Evolutionary conservation across 139 green algal genomes (phyloP).

Genomic region (Choricystis sp.): DNA sequence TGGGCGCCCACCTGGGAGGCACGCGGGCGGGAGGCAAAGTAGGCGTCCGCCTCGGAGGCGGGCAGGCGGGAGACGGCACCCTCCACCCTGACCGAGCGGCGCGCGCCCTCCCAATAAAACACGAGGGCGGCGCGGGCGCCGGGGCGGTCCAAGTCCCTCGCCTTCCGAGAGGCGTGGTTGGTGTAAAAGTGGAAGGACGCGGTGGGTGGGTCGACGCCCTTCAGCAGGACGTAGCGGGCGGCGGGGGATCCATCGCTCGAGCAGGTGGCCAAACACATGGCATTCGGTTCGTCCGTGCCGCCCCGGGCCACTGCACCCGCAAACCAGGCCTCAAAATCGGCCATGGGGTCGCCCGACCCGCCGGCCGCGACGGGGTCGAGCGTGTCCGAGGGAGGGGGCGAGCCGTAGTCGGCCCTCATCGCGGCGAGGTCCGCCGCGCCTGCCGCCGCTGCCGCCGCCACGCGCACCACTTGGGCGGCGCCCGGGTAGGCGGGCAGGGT

Average conservation of each 20-base stretch:
- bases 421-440: constrained; percentile 25
- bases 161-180: constrained; percentile 63
- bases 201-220: constrained; percentile 52
- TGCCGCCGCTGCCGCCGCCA: constrained; percentile 1
- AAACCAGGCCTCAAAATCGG: constrained; percentile 51
- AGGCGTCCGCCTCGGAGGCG: constrained; percentile 48
- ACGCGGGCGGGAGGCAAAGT: constrained; percentile 65
- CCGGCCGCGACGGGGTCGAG: neutral
- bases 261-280: constrained; percentile 49
- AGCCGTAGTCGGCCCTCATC: constrained; percentile 51
- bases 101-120: constrained; percentile 61
- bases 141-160: constrained; percentile 4
- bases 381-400: neutral
- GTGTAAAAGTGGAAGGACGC: constrained; percentile 79
- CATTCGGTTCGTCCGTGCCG: constrained; percentile 57
- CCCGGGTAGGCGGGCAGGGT: constrained; percentile 62
- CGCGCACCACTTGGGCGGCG: constrained; percentile 38
- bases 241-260: constrained; percentile 22
- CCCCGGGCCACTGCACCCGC: constrained; percentile 15
- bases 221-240: constrained; percentile 72
- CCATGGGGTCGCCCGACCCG: constrained; percentile 39
- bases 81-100: constrained; percentile 58
- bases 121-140: constrained; percentile 35
- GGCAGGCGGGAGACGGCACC: constrained; percentile 48
- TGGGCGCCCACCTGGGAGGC: constrained; percentile 53